Base-by-base conservation (phyloP, 2,329 filamentous ascomycete species). In the Ascomycota sp. region DNA sequence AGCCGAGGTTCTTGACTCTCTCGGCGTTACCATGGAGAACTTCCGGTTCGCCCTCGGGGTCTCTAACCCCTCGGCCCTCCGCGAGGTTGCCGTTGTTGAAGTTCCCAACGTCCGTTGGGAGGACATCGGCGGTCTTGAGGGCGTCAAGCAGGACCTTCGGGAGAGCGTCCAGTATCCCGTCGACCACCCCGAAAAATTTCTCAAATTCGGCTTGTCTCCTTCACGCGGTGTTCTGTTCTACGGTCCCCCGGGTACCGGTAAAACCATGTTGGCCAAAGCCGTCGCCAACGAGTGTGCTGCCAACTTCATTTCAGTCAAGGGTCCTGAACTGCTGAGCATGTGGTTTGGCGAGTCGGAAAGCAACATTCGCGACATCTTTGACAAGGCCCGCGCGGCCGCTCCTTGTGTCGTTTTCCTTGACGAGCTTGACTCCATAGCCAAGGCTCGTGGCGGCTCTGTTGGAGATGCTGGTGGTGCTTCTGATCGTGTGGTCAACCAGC, bases 271-370 rank as follows among this genome's bases (percentile, higher is more conserved):
- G 63, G 89, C 89, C 52, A 98, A 98, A 71, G 89, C 89, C 44
- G 89, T 98, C 42, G 89, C 89, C 60, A 98, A 95, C 60, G 89
- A 98, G 65, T 95, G 85, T 51, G 79, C 89, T 36, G 89, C 89
- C 68, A 98, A 98, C 66, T 98, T 98, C 63, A 95, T 98, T 52
- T 98, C 89, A 25, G 77, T 98, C 57, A 98, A 98, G 73, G 89
- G 89, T 36, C 91, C 89, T 33, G 89, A 98, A 56, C 68, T 98
- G 47, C 72, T 98, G 45, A 94, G 83, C 56, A 98, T 98, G 89
- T 98, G 89, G 89, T 98, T 98, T 51, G 89, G 89, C 75, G 89
- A 98, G 63, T 98, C 89, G 32, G 91, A 98, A 63, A 93, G 82
- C 72, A 98, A 98, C 62, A 95, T 98, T 41, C 81, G 89, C 52